A percentile compares a stretch with the other conserved stretches of the same genome.
phyloP scores from a whole-genome alignment of 164 flowering plant genomes.

The Umbellularia californica region DNA sequence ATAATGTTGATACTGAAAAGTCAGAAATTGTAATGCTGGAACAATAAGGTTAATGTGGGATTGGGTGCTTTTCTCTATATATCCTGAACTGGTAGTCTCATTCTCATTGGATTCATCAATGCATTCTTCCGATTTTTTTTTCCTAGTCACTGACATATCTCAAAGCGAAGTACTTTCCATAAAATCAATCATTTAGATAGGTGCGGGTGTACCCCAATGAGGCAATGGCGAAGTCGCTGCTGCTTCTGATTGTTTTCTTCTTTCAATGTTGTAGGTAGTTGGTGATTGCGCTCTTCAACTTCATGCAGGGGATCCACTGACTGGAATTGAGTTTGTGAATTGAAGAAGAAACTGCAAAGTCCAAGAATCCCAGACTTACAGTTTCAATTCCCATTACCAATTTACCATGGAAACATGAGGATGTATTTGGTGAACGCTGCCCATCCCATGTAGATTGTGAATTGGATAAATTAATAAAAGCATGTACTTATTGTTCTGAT shows the following conservation, averaged over 20 bases:
- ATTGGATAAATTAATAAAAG: too few species aligned
- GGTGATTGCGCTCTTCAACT: slow-evolving; percentile 87
- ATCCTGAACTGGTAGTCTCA: background rate
- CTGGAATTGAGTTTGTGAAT: slow-evolving; percentile 66
- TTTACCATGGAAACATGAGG: too few species aligned
- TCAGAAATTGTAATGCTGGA: too few species aligned
- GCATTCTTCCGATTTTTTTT: too few species aligned
- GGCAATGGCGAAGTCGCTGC: background rate
- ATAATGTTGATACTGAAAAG: too few species aligned
- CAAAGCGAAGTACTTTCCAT: background rate
- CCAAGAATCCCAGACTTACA: background rate
- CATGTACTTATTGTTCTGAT: too few species aligned
- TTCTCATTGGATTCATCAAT: background rate
- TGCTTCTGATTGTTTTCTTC: background rate
- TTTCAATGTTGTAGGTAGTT: slow-evolving; percentile 41
- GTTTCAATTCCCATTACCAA: background rate
- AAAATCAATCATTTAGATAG: background rate
- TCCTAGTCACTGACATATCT: background rate
- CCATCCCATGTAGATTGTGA: too few species aligned
- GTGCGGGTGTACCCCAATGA: background rate
- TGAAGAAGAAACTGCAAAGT: slow-evolving; percentile 18
- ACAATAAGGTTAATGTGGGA: too few species aligned
- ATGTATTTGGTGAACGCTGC: too few species aligned
- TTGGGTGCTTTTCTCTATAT: too few species aligned
- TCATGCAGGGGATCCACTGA: slow-evolving; percentile 56